Evolutionary conservation across 805 yeast genomes (phyloP), one percentile per base, ranked within the genome.

Genomic region (Wickerhamiella parazyma): DNA sequence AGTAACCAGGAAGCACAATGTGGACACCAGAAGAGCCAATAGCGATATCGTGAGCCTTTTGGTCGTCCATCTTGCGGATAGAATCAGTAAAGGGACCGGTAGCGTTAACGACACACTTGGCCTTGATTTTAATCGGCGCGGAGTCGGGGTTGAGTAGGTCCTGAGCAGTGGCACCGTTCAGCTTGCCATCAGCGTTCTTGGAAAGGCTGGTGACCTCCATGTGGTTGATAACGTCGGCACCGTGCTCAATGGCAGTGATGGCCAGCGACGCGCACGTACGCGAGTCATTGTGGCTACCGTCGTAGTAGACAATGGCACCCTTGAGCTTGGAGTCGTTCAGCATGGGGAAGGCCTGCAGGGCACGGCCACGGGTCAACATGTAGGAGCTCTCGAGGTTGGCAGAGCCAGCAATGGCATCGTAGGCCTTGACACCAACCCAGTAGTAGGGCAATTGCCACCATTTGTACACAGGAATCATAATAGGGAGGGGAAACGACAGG

Each of bases 371-470:
- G 33, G 82, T 70, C 59, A 85, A 69, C 49, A 85, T 61, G 55
- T 83, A 86, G 21, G 93, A 78, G 50, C 75, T 69, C 59, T 82
- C 77, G 62, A 87, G 71, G 67, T 85, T 84, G 63, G 85, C 89
- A 49, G 71, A 66, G 44, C 96, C 96, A 33, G 96, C 95, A 59
- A 89, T 80, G 64, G 87, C 66, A 64, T 87, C 97, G 66, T 87
- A 87, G 73, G 80, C 69, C 63, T 85, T 81, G 59, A 91, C 82
- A 48, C 97, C 97, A 33, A 74, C 78, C 66, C 80, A 87, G 68
- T 81, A 85, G 68, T 87, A 87, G 36, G 96, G 96, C 43, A 84
- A 73, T 68, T 86, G 94, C 95, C 95, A 87, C 73, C 84, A 83
- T 57, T 76, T 76, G 71, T 89, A 87, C 46, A 87, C 87, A n/a